phyloP scores from a whole-genome alignment of 2,329 filamentous ascomycete species.

The Trichoderma endophyticum region DNA sequence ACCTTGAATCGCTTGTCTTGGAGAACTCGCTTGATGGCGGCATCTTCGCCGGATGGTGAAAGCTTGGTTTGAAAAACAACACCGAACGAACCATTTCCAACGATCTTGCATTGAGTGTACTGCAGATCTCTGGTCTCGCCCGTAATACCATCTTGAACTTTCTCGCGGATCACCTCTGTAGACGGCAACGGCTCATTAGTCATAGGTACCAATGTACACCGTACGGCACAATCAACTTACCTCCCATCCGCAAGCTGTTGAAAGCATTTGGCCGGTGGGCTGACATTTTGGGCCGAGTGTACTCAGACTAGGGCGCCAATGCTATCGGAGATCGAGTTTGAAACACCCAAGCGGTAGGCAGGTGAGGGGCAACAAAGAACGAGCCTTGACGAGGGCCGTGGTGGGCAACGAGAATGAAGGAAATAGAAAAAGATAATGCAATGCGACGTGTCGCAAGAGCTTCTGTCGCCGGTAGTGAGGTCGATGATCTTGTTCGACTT shows the following conservation, averaged over 20 bases:
- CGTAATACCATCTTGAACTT: conserved; percentile 96
- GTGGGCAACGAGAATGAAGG: conserved; percentile 32
- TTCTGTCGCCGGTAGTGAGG: neutral
- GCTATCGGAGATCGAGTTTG: conserved; percentile 28
- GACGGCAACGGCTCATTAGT: neutral
- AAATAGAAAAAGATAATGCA: neutral
- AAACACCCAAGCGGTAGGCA: conserved; percentile 25
- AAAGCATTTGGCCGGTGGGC: conserved; percentile 90
- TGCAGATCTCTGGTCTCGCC: conserved; percentile 95
- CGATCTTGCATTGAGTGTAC: conserved; percentile 99
- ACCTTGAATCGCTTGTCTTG: conserved; percentile 99
- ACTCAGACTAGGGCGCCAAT: conserved; percentile 28
- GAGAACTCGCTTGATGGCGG: conserved; percentile 96
- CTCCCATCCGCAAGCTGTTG: conserved; percentile 87
- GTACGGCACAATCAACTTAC: conserved; percentile 55
- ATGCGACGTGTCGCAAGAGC: conserved; percentile 14
- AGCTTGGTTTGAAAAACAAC: conserved; percentile 99
- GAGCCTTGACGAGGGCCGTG: conserved; percentile 35
- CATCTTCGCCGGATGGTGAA: conserved; percentile 95
- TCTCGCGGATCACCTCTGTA: conserved; percentile 94
- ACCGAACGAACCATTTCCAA: conserved; percentile 97
- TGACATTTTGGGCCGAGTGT: conserved; percentile 60
- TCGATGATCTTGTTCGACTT: conserved; percentile 2
- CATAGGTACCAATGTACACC: neutral
- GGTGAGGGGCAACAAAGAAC: conserved; percentile 30